Evolutionary conservation across 805 yeast genomes (phyloP), one percentile per base, ranked within the genome.

Genomic region (Metschnikowia amazonensis): DNA sequence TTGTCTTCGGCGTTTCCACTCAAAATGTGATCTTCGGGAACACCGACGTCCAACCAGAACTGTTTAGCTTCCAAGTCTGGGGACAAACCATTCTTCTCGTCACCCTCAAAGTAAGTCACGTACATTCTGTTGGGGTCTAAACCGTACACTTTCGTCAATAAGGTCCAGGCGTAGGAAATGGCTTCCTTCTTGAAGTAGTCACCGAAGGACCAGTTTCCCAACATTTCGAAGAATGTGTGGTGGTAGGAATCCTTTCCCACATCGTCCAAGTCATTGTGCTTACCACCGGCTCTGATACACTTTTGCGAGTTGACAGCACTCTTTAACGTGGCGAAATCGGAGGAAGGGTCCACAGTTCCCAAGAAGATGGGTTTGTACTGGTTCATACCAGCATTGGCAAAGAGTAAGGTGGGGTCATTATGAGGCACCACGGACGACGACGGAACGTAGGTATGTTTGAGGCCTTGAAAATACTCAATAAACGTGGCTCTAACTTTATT

Each of bases 201-300:
- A 60, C 99, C 99, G 68, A 94, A 94, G 5, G 99, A 94, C 99
- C 99, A 94, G 76, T 94, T 94, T 61, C 99, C 99, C 70, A 94
- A 79, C 99, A 94, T 94, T 73, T 94, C 99, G 59, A 94, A 94
- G 64, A 95, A 95, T 14, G 99, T 94, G 68, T 94, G 99, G 67
- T 94, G 99, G 64, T 94, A 94, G 43, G 96, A 88, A 69, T 94
- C 99, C 62, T 86, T 82, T 53, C 99, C 99, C 40, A 94, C 99
- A 68, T 94, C 99, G 65, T 94, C 99, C 63, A 94, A 80, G 72
- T 94, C 99, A 58, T 86, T 86, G 70, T 94, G 99, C 70, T 94
- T 94, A 67, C 99, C 99, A 69, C 99, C 99, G 27, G 99, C 99
- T 74, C 99, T 84, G 60, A 94, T 92, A 79, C 98, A 94, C 69